Evolutionary conservation across 306 rosid genomes (phyloP), one percentile per base, ranked within the genome.

Genomic region (Casuarina equisetifolia): DNA sequence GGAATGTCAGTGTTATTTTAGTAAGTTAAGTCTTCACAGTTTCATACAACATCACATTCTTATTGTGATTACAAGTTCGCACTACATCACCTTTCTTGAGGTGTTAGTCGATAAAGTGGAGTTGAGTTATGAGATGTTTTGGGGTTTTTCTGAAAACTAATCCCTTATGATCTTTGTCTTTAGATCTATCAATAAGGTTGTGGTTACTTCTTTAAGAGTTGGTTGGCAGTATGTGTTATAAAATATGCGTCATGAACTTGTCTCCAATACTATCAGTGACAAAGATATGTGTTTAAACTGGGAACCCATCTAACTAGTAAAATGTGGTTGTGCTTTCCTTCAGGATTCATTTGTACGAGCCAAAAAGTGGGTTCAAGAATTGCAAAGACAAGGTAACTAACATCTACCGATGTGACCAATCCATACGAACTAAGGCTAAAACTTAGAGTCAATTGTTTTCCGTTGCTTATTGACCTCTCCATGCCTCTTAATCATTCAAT

Each of bases 321-420:
- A 54, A 17, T 79, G 39, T 36, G 61, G 61, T 25, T 43, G 69
- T 82, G 51, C 76, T 82, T 86, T 78, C 9, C 46, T 76, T 32
- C 80, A 93, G 97, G 97, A 90, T 20, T 89, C 97, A 63, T 93
- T 93, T 84, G 78, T 75, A 1, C 71, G 94, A 19, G 97, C 96
- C 52, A 93, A 89, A 84, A 93, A 89, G 68, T 93, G 97, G 97
- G 91, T 93, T 74, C 88, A 52, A 72, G 96, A 93, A 88, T 88
- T 93, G 79, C 96, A 88, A 81, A 83, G 94, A 78, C 97, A 93
- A 89, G 97, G 97, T 91, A 84, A 85, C 11, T 17, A 10, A 15
- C 43, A 77, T 32, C 8, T 66, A 57, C 11, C 32, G 48, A 25
- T 39, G 68, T 40, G 11, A 10, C 79, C 45, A 81, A 70, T 73